These are phyloP conservation scores for Coleophoma eucalyptorum DNA, from an alignment of 2,329 filamentous ascomycete genomes.

Conservation along the genomic window DNA sequence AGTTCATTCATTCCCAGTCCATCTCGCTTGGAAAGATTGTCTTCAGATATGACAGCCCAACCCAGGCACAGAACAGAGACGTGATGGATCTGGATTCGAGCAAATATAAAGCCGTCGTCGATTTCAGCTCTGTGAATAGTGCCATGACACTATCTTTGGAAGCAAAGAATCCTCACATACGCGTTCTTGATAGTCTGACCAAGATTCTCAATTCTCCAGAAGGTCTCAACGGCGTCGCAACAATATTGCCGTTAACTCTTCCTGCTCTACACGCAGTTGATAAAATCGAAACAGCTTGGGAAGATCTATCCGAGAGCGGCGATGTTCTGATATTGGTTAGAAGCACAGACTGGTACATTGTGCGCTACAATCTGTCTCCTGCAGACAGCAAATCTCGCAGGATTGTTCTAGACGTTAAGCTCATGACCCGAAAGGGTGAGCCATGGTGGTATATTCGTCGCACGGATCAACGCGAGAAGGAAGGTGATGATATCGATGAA, in stretches of 20 bases:
- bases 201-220: conserved; percentile 50
- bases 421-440: conserved; percentile 43
- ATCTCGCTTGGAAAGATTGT: conserved; percentile 59
- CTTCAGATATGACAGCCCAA: conserved; percentile 58
- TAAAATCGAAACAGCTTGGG: conserved; percentile 54
- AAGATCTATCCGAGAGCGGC: conserved; percentile 33
- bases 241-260: conserved; percentile 55
- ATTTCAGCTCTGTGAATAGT: conserved; percentile 46
- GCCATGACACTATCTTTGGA: conserved; percentile 56
- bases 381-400: conserved; percentile 25
- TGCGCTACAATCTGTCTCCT: conserved; percentile 48
- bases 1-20: conserved; percentile 51
- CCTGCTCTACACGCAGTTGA: conserved; percentile 61
- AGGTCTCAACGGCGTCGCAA: conserved; percentile 47
- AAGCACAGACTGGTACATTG: conserved; percentile 51
- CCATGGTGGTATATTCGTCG: conserved; percentile 28
- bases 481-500: conserved; percentile 29
- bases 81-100: conserved; percentile 12
- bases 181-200: conserved; percentile 55
- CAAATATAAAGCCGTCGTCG: conserved; percentile 50
- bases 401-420: conserved; percentile 48
- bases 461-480: conserved; percentile 18
- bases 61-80: conserved; percentile 13
- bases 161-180: conserved; percentile 62
- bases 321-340: conserved; percentile 49